phyloP scores from a whole-genome alignment of 805 yeast species.

The Danielia reshetovae region DNA sequence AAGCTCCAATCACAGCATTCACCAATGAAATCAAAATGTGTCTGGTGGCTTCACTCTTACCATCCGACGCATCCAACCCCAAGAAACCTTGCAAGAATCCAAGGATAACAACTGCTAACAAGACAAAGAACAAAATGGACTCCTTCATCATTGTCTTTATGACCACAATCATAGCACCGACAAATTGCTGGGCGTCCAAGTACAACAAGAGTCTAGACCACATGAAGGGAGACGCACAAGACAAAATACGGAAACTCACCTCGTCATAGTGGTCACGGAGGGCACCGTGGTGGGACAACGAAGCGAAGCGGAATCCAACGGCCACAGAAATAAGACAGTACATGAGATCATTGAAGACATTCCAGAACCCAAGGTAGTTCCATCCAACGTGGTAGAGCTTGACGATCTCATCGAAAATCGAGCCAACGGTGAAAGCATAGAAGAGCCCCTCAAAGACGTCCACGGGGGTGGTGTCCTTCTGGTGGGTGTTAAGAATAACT shows the following conservation, averaged over 20 bases:
- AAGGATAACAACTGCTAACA: slow-evolving; percentile 62
- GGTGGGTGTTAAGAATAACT: slow-evolving; percentile 57
- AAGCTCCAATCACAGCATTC: slow-evolving; percentile 70
- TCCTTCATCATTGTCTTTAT: slow-evolving; percentile 84
- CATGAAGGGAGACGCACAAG: slow-evolving; percentile 82
- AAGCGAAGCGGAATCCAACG: slow-evolving; percentile 49
- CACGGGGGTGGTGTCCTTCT: slow-evolving; percentile 28
- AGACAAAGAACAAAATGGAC: slow-evolving; percentile 74
- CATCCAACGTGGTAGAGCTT: slow-evolving; percentile 76
- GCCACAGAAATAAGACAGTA: slow-evolving; percentile 54
- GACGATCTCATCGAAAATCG: slow-evolving; percentile 59
- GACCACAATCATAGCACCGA: slow-evolving; percentile 87
- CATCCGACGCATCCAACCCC: slow-evolving; percentile 86
- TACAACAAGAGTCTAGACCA: slow-evolving; percentile 77
- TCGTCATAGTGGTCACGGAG: slow-evolving; percentile 41
- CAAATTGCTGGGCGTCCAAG: slow-evolving; percentile 75
- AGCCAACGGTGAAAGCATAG: slow-evolving; percentile 64
- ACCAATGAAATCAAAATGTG: slow-evolving; percentile 61
- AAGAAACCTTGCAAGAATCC: slow-evolving; percentile 86
- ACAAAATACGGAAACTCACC: slow-evolving; percentile 63
- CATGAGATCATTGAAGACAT: slow-evolving; percentile 69
- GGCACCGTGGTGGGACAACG: slow-evolving; percentile 22
- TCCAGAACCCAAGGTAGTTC: slow-evolving; percentile 72
- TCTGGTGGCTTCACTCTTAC: slow-evolving; percentile 69
- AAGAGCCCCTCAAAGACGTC: slow-evolving; percentile 51